These are phyloP conservation scores for Symmetrospora coprosmae DNA, from an alignment of 768 basidiomycete species.

Conservation along the genomic window DNA sequence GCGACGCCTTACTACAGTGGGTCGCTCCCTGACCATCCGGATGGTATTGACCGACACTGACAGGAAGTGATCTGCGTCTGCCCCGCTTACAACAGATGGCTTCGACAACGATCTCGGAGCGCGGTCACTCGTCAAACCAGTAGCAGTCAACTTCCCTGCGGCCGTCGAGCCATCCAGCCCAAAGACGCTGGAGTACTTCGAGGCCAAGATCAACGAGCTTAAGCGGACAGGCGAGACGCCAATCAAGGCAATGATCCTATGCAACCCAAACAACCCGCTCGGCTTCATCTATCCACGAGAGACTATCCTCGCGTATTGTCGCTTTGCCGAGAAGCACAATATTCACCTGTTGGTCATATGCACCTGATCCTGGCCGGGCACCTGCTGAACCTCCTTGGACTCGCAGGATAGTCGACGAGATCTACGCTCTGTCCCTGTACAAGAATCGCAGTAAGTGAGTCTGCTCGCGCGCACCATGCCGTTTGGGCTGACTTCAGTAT, in stretches of 20 bases:
- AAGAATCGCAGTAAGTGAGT: background rate
- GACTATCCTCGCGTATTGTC: conserved; percentile 27
- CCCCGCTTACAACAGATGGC: conserved; percentile 6
- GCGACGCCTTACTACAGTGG: conserved; percentile 18
- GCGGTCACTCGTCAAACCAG: conserved; percentile 19
- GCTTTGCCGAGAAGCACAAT: conserved; percentile 29
- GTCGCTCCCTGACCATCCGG: background rate
- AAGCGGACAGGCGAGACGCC: background rate
- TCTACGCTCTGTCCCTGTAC: conserved; percentile 29
- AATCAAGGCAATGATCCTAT: conserved; percentile 26
- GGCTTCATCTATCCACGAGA: conserved; percentile 32
- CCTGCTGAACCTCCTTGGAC: background rate
- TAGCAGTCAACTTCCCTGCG: conserved; percentile 24
- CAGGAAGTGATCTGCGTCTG: background rate
- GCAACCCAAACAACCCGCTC: conserved; percentile 32
- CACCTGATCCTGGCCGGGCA: background rate
- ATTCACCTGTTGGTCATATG: conserved; percentile 25
- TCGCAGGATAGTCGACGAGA: conserved; percentile 25
- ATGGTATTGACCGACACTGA: background rate
- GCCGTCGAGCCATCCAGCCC: conserved; percentile 15
- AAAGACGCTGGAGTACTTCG: conserved; percentile 23
- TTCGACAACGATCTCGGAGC: conserved; percentile 25
- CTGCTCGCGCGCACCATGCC: background rate
- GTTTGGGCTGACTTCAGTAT: background rate
- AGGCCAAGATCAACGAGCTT: conserved; percentile 2